phyloP scores from a whole-genome alignment of 495 filamentous ascomycete species.

The Friedmanniomyces endolithicus region DNA sequence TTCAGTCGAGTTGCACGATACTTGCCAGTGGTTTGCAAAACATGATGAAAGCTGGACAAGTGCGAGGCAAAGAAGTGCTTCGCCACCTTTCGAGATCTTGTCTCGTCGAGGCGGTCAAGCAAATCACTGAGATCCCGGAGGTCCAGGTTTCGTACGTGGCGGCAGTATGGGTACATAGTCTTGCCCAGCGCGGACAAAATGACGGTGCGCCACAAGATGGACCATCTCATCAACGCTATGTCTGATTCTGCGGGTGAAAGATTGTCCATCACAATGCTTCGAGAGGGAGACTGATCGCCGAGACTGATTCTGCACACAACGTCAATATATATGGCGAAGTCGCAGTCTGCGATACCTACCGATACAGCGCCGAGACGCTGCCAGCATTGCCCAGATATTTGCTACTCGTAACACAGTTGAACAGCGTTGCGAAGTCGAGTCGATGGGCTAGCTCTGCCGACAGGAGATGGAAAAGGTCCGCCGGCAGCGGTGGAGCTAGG shows the following conservation, averaged over 20 bases:
- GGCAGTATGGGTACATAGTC: slow-evolving; percentile 57
- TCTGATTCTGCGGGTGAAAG: slow-evolving; percentile 28
- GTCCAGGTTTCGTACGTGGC: slow-evolving; percentile 51
- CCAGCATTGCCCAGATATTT: slow-evolving; percentile 39
- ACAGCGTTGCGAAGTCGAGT: slow-evolving; percentile 46
- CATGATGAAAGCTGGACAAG: slow-evolving; percentile 23
- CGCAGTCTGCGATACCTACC: slow-evolving; percentile 29
- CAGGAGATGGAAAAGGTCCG: slow-evolving; percentile 50
- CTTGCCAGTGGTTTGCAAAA: slow-evolving; percentile 6
- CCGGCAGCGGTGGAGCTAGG: slow-evolving; percentile 30
- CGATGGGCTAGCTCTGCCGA: slow-evolving; percentile 41
- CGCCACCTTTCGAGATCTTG: slow-evolving; percentile 31
- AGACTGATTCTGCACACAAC: slow-evolving; percentile 6
- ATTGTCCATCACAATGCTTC: slow-evolving; percentile 22
- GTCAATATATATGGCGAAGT: neutral
- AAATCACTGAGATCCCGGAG: slow-evolving; percentile 47
- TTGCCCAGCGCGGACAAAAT: slow-evolving; percentile 51
- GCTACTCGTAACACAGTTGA: slow-evolving; percentile 40
- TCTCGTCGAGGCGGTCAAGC: slow-evolving; percentile 36
- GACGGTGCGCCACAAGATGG: slow-evolving; percentile 56
- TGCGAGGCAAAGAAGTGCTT: slow-evolving; percentile 33
- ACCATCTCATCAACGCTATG: slow-evolving; percentile 38
- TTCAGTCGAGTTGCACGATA: slow-evolving; percentile 15
- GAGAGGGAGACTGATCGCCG: slow-evolving; percentile 19
- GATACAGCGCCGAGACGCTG: slow-evolving; percentile 51